Evolutionary conservation across 768 basidiomycete genomes (phyloP).

Genomic region (Artomyces pyxidatus): DNA sequence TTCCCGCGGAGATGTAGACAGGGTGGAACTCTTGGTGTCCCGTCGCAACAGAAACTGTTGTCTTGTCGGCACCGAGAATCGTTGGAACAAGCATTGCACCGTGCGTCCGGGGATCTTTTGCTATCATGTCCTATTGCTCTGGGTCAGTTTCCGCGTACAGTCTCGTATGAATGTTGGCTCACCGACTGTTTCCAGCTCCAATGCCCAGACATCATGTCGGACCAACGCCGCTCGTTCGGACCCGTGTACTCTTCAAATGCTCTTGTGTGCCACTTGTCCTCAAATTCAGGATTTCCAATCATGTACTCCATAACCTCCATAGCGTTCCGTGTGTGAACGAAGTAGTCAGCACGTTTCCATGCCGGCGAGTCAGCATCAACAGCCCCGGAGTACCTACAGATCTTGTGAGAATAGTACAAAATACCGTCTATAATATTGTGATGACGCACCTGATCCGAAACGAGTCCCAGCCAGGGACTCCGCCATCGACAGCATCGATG

Average conservation of each 20-base stretch:
- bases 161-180: constrained; percentile 1
- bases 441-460: neutral
- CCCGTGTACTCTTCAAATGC: neutral
- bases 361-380: neutral
- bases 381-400: neutral
- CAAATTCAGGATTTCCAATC: neutral
- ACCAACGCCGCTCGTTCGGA: neutral
- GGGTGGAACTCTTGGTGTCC: constrained; percentile 21
- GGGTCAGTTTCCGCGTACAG: neutral
- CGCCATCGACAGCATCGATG: neutral
- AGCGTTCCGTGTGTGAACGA: neutral
- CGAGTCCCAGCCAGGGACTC: neutral
- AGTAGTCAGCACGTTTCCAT: neutral
- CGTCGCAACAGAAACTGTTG: constrained; percentile 20
- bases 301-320: neutral
- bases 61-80: constrained; percentile 23
- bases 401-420: too few relatives aligned
- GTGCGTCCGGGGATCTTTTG: constrained; percentile 2
- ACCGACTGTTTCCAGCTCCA: constrained; percentile 34
- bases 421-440: too few relatives aligned
- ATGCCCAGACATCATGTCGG: constrained; percentile 34
- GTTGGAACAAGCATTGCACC: constrained; percentile 12
- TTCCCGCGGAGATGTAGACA: constrained; percentile 18
- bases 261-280: neutral
- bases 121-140: constrained; percentile 8